A percentile compares a stretch with the other conserved stretches of the same genome.
Evolutionary conservation across 1,139 yeast species (phyloP).

Genomic region (Taphrina sp.): DNA sequence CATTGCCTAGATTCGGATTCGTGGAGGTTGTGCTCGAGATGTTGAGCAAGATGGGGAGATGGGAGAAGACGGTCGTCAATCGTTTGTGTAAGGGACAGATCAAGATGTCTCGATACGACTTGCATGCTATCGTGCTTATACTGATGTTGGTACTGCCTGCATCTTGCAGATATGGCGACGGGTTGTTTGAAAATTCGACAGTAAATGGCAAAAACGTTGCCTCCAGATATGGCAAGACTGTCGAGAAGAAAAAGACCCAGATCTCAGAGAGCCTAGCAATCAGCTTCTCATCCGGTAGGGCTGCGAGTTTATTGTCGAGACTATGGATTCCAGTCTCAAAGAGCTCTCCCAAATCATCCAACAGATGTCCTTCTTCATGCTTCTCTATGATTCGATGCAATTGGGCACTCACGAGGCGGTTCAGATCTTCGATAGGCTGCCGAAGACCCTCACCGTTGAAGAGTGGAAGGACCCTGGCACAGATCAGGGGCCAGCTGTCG

Average conservation of each 20-base stretch:
- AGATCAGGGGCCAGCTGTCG: slow-evolving; percentile 53
- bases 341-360: slow-evolving; percentile 52
- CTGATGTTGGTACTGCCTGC: slow-evolving; percentile 29
- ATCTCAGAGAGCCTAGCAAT: slow-evolving; percentile 44
- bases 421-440: slow-evolving; percentile 59
- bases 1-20: slow-evolving; percentile 40
- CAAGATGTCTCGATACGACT: slow-evolving; percentile 45
- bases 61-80: slow-evolving; percentile 19
- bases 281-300: slow-evolving; percentile 38
- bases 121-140: slow-evolving; percentile 43
- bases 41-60: slow-evolving; percentile 27
- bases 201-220: slow-evolving; percentile 64
- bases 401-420: slow-evolving; percentile 52
- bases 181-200: slow-evolving; percentile 49
- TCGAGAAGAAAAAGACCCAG: slow-evolving; percentile 59
- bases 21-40: slow-evolving; percentile 35
- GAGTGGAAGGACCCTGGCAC: slow-evolving; percentile 50
- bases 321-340: slow-evolving; percentile 50
- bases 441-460: slow-evolving; percentile 53
- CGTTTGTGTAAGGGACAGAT: slow-evolving; percentile 45
- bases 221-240: slow-evolving; percentile 57
- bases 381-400: slow-evolving; percentile 49
- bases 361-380: slow-evolving; percentile 47
- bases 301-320: slow-evolving; percentile 45
- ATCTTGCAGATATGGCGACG: slow-evolving; percentile 40